Percentiles rank a stretch among this genome's conserved stretches.
Conservation (phyloP, 768 basidiomycete species). For the Lactifluus pinguis region DNA sequence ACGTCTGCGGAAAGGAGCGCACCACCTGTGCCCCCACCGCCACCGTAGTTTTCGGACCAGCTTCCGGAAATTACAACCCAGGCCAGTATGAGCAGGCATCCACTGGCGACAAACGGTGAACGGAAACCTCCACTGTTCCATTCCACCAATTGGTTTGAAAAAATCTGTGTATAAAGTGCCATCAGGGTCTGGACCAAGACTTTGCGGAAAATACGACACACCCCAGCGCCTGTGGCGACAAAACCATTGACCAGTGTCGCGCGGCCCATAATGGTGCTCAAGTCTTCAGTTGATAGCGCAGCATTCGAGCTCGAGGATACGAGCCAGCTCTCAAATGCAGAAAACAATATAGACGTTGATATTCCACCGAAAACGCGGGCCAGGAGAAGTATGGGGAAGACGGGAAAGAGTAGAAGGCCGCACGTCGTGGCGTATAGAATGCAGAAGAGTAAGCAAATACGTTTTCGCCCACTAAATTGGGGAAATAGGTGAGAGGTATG, state of each 20-base stretch:
- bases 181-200: neutral
- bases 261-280: constrained; percentile 63
- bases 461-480: constrained; percentile 49
- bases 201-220: constrained; percentile 28
- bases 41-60: constrained; percentile 69
- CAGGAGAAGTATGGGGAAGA: constrained; percentile 48
- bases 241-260: constrained; percentile 68
- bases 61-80: constrained; percentile 46
- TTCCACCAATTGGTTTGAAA: constrained; percentile 48
- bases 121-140: constrained; percentile 39
- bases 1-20: constrained; percentile 27
- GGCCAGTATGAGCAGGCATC: constrained; percentile 40
- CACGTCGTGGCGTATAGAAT: constrained; percentile 55
- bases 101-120: constrained; percentile 62
- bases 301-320: constrained; percentile 49
- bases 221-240: constrained; percentile 58
- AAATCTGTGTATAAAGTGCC: neutral
- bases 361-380: constrained; percentile 62
- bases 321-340: constrained; percentile 72
- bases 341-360: constrained; percentile 69
- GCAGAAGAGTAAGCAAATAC: constrained; percentile 64
- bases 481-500: neutral
- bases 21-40: constrained; percentile 24
- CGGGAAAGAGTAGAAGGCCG: constrained; percentile 46
- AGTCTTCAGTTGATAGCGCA: constrained; percentile 44